Evolutionary conservation across 202 grass and related monocot species (phyloP).

Genomic region (Brachypodium distachyon): DNA sequence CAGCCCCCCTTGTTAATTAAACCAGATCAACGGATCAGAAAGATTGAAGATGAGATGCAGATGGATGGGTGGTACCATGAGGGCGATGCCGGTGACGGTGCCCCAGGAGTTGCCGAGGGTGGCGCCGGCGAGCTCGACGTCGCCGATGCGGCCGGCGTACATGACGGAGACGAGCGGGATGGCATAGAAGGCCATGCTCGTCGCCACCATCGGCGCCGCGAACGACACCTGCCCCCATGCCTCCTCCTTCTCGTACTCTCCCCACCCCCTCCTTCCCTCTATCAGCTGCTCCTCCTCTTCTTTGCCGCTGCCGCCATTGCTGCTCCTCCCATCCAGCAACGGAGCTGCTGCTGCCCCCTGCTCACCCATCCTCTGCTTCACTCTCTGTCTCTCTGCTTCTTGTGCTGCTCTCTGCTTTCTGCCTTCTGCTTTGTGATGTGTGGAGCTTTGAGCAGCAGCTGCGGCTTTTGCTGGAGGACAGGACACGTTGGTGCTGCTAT

Average conservation of each 20-base stretch:
- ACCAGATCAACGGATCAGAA: background rate
- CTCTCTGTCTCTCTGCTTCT: background rate
- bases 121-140: slow-evolving; percentile 63
- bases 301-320: background rate
- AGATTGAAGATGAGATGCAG: too few relatives aligned
- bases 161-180: slow-evolving; percentile 80
- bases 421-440: background rate
- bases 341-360: slow-evolving; percentile 18
- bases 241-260: slow-evolving; percentile 38
- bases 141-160: slow-evolving; percentile 77
- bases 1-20: background rate
- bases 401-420: background rate
- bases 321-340: background rate
- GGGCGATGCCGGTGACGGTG: slow-evolving; percentile 74
- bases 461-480: background rate
- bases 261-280: background rate
- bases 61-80: slow-evolving; percentile 36
- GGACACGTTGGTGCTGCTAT: background rate
- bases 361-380: background rate
- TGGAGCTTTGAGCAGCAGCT: background rate
- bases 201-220: slow-evolving; percentile 67
- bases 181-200: slow-evolving; percentile 74
- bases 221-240: slow-evolving; percentile 45
- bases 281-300: background rate
- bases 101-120: slow-evolving; percentile 85